Evolutionary conservation across 1,139 yeast species (phyloP), one percentile per base, ranked within the genome.

Genomic region (Yamadazyma taylorii): DNA sequence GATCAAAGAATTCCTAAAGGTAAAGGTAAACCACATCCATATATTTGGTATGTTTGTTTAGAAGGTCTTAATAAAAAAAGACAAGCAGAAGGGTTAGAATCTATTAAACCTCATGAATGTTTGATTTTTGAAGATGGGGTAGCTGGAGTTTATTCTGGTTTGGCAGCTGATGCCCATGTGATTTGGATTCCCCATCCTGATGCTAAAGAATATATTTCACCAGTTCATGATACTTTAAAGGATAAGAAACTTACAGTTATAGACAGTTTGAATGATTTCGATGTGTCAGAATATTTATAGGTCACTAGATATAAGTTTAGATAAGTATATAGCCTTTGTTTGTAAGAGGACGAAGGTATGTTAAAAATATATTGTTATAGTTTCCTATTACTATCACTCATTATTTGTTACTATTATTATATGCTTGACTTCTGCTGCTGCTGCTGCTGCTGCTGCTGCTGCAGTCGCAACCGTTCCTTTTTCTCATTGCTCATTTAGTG

Each of bases 51-150:
- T 47, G 75, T 81, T 3, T 95, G 97, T 32, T 72, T 92, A 43
- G 76, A 71, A 22, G 74, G 83, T 24, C 51, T 92, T 41, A 92
- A 92, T 55, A 55, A 60, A 16, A 71, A 71, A 35, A 55, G 72
- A 12, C 53, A 54, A 12, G 43, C 51, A 43, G 31, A 55, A 43
- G 56, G 72, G 28, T 35, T 61, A 43, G 70, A 71, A 1, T 66
- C 67, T 14, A 82, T 89, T 45, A 55, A 58, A 39, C 84, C 90
- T 2, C 79, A 78, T 24, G 96, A 92, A 54, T 86, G 96, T 51
- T 62, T 92, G 26, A 85, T 92, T 2, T 92, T 92, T 59, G 98
- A 92, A 63, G 98, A 92, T 61, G 97, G 96, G 2, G 69, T 88
- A 32, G 90, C 95, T 1, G 97, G 97, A 2, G 92, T 89, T 21